A percentile compares a stretch with the other conserved stretches of the same genome.
Conservation (phyloP, 805 yeast genomes). For the Yamadazyma nakazawae region DNA sequence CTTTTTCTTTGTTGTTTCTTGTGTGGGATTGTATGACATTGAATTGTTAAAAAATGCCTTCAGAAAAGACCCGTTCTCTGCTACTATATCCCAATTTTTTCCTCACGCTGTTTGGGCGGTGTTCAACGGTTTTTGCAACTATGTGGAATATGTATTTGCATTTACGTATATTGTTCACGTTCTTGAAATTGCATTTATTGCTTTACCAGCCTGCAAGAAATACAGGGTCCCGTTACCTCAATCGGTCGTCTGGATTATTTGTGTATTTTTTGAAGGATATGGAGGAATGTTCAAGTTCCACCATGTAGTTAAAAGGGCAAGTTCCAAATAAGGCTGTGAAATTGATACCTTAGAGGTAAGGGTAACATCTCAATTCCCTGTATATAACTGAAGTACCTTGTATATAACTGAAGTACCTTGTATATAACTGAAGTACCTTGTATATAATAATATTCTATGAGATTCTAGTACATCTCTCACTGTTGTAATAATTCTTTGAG, state of each 20-base stretch:
- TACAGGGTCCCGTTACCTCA: conserved; percentile 58
- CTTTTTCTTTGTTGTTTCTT: conserved; percentile 18
- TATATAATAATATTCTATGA: background rate
- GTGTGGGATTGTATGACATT: conserved; percentile 21
- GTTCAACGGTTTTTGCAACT: conserved; percentile 11
- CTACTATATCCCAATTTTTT: conserved; percentile 12
- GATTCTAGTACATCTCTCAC: background rate
- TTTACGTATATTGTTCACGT: conserved; percentile 43
- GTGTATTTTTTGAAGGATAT: conserved; percentile 63
- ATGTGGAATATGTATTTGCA: conserved; percentile 20
- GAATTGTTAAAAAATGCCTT: conserved; percentile 19
- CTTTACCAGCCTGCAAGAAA: conserved; percentile 49
- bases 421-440: no score
- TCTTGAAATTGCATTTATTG: conserved; percentile 43
- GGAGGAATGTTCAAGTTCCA: conserved; percentile 48
- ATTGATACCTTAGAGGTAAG: no score
- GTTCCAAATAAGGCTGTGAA: background rate
- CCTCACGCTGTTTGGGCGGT: conserved; percentile 16
- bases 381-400: no score
- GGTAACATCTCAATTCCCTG: no score
- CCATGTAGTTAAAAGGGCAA: conserved; percentile 11
- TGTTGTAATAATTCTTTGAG: background rate
- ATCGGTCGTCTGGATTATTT: conserved; percentile 49
- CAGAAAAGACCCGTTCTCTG: conserved; percentile 17
- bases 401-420: no score